A percentile compares a stretch with the other conserved stretches of the same genome.
These are phyloP conservation scores for Acrocalymma vagum DNA, from an alignment of 2,329 filamentous ascomycete genomes.

Conservation along the genomic window DNA sequence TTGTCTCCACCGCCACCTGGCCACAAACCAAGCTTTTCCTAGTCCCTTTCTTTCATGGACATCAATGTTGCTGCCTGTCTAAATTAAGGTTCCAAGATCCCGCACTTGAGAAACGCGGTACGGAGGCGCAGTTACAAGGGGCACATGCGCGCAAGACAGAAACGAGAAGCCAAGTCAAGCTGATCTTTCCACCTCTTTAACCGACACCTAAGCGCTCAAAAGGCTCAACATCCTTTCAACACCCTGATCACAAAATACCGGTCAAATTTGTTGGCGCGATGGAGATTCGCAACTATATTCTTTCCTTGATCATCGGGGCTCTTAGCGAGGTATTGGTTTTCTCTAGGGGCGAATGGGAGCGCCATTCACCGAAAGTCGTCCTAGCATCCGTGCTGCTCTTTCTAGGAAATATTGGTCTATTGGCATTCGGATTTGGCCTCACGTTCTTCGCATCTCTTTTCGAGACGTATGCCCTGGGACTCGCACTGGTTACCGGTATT, in stretches of 20 bases:
- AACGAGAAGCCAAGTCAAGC: slow-evolving; percentile 4
- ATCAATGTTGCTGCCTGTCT: no score
- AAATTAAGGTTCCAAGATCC: no score
- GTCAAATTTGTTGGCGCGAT: no score
- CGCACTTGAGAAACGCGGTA: no score
- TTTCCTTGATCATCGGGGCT: slow-evolving; percentile 7
- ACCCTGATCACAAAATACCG: no score
- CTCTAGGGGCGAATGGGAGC: slow-evolving; percentile 16
- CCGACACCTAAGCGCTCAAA: no score
- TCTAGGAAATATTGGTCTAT: not conserved
- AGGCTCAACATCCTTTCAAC: not conserved
- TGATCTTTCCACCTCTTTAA: not conserved
- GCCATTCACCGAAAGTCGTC: slow-evolving; percentile 3
- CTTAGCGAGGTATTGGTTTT: slow-evolving; percentile 8
- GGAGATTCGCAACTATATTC: not conserved
- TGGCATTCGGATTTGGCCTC: not conserved
- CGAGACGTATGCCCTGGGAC: not conserved
- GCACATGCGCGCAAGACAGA: no score
- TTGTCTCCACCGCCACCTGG: no score
- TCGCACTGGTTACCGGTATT: slow-evolving; percentile 2
- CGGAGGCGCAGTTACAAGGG: no score
- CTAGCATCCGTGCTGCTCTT: not conserved
- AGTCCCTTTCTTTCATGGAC: no score
- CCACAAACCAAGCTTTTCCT: no score
- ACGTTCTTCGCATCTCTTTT: not conserved